Base-by-base conservation (phyloP, 441 rosid genomes). In the Arabidopsis hybrid region DNA sequence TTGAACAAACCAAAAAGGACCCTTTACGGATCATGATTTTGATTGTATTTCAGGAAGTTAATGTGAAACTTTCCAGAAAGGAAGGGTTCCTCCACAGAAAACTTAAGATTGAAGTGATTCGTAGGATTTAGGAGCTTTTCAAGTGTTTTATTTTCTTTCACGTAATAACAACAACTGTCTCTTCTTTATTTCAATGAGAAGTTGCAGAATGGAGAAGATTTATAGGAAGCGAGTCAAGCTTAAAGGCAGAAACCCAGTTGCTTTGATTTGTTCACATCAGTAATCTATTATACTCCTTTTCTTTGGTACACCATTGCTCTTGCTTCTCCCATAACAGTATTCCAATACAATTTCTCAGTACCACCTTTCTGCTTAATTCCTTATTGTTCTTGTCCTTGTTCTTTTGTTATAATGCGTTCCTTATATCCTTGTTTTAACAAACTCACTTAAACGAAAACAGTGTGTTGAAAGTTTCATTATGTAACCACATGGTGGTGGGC, bases 171-270 rank as follows among this genome's bases (percentile, higher is more conserved):
- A 47, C 16, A 17, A 21, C 60, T 67, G 34, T 60, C 36, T 51
- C 68, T 67, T 67, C 56, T 74, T 51, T 21, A 34, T n/a, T 60
- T 38, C 39, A 67, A 42, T 32, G 56, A 67, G 64, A 70, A 59
- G 49, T 59, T 66, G 52, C 78, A 74, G 51, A 47, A 49, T 16
- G 65, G 35, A n/a, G 46, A 57, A 57, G 77, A 47, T 73, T 12
- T 36, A 56, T 65, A 34, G 35, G 12, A 42, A 40, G 31, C 11
- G 2, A 40, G 66, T 14, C 36, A 61, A 6, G 21, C 17, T 40
- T 59, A 46, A 4, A 40, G 18, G 51, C 12, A 14, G 31, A 58
- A 58, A 9, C 63, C 8, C 0, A 34, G 1, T 14, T 56, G 14
- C 1, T 2, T 10, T 42, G 46, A 12, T 12, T 42, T 42, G 1